phyloP scores from a whole-genome alignment of 2,329 filamentous ascomycete species.

The Fusarium sp. region DNA sequence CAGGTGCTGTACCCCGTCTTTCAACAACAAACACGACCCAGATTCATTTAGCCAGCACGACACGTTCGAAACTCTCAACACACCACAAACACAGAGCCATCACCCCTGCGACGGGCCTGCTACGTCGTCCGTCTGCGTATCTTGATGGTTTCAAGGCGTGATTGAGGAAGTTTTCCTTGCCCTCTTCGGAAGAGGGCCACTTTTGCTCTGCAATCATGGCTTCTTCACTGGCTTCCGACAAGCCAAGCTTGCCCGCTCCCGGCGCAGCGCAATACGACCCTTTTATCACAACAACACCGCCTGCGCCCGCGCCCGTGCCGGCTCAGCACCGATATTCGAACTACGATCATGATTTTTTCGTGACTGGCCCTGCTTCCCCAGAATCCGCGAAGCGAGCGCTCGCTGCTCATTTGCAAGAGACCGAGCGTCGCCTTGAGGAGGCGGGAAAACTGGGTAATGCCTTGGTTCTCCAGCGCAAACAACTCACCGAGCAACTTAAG shows the following conservation, averaged over 20 bases:
- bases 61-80: constrained; percentile 26
- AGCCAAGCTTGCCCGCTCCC: constrained; percentile 53
- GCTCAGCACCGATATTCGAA: constrained; percentile 78
- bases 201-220: constrained; percentile 51
- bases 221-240: constrained; percentile 55
- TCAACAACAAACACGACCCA: constrained; percentile 34
- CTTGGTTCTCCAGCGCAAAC: constrained; percentile 85
- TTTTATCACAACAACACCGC: constrained; percentile 61
- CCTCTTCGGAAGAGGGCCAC: constrained; percentile 32
- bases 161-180: constrained; percentile 39
- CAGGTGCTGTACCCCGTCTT: constrained; percentile 24
- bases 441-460: constrained; percentile 89
- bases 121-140: constrained; percentile 38
- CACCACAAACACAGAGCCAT: constrained; percentile 21
- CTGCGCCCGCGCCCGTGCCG: constrained; percentile 49
- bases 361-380: constrained; percentile 77
- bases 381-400: constrained; percentile 88
- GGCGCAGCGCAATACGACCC: constrained; percentile 60
- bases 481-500: constrained; percentile 81
- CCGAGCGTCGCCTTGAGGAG: constrained; percentile 89
- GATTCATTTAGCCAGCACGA: constrained; percentile 22
- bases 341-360: constrained; percentile 84
- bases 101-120: constrained; percentile 40
- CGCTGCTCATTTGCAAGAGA: constrained; percentile 91
- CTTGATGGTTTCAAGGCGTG: constrained; percentile 44